Base-by-base conservation (phyloP, 2,329 filamentous ascomycete genomes). In the Harringtonia lauricola region DNA sequence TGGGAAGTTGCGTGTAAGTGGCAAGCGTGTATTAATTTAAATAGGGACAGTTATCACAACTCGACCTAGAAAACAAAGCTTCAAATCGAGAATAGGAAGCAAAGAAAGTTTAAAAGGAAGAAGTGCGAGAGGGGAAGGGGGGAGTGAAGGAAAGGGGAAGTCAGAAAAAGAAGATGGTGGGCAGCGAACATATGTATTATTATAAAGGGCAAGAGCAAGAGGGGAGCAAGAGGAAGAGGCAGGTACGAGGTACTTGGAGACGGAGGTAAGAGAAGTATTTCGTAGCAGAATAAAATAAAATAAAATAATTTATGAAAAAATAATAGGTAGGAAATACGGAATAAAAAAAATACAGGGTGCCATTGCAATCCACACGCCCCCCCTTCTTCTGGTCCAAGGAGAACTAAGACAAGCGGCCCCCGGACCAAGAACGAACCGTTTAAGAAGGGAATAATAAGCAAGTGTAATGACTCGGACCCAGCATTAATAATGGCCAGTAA, bases 401-500 rank as follows among this genome's bases (percentile, higher is more conserved):
- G 21, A 37, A 19, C 36, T 37, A 39, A 39, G n/a, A 39, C 15
- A 39, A 24, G 26, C 37, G 24, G 22, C 18, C 37, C 22, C 37
- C 37, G 36, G 22, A 37, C 36, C 36, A 24, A 37, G 36, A 18
- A 39, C 10, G 21, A 8, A 39, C 22, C 37, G 37, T 29, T 28
- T 17, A 7, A 37, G 6, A 15, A 8, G 37, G n/a, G 5, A 39
- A 28, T 24, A 22, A 34, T 43, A 43, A 43, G 41, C 41, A 38
- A 17, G 15, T n/a, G 29, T 21, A 35, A 35, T 41, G 39, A 24
- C 28, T 24, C 18, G 18, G 36, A 17, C 22, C n/a, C 31, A 21
- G 24, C 18, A 44, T 44, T 44, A 44, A 36, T 44, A 44, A 44
- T 44, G 31, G 31, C 18, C 19, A 40, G 37, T 31, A 41, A 41